Conservation (phyloP, 805 yeast genomes). For the Nakazawaea holstii region DNA sequence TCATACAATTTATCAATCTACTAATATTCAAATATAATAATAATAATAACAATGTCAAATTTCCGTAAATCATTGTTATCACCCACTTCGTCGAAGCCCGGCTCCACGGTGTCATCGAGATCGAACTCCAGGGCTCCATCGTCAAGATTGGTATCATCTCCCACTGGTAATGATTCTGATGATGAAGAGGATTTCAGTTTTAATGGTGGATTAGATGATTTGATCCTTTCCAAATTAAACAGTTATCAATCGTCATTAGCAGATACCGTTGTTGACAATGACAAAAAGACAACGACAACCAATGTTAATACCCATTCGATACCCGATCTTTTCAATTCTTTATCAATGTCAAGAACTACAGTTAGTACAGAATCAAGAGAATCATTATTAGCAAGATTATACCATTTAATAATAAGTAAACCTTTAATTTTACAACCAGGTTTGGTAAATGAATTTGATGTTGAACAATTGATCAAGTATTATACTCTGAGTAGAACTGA, state of each 20-base stretch:
- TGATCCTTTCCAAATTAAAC: slow-evolving; percentile 13
- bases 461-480: slow-evolving; percentile 30
- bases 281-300: slow-evolving; percentile 15
- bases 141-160: slow-evolving; percentile 13
- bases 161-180: slow-evolving; percentile 16
- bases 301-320: slow-evolving; percentile 28
- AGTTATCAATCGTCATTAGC: background rate
- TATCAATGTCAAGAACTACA: slow-evolving; percentile 34
- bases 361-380: slow-evolving; percentile 44
- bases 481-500: slow-evolving; percentile 20
- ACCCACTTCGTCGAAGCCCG: slow-evolving; percentile 8
- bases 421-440: slow-evolving; percentile 31
- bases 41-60: slow-evolving; percentile 9
- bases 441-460: slow-evolving; percentile 30
- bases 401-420: slow-evolving; percentile 38
- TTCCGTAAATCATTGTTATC: slow-evolving; percentile 10
- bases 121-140: slow-evolving; percentile 17
- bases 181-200: slow-evolving; percentile 16
- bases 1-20: no score
- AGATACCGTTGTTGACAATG: background rate
- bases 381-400: slow-evolving; percentile 44
- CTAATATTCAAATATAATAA: background rate
- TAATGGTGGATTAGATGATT: slow-evolving; percentile 18
- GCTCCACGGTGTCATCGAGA: slow-evolving; percentile 14
- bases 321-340: slow-evolving; percentile 38